These are phyloP conservation scores for Aschersonia sp. DNA, from an alignment of 2,329 filamentous ascomycete species.

Conservation along the genomic window DNA sequence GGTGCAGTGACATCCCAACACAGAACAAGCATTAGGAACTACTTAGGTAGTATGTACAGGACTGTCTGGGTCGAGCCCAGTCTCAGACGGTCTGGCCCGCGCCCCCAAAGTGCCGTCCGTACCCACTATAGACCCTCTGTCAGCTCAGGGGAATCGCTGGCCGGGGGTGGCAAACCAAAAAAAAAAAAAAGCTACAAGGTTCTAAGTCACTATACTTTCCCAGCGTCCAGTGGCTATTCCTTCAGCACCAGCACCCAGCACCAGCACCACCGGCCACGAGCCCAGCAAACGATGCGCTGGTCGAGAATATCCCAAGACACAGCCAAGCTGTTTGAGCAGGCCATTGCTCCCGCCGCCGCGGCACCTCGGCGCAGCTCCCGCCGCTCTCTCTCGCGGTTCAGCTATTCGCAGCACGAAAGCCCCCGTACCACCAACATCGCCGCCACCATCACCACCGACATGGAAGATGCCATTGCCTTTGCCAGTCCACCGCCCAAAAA, in stretches of 20 bases:
- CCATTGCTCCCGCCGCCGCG: conserved; percentile 9
- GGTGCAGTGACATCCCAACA: no score
- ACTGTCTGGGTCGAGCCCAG: no score
- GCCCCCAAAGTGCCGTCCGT: no score
- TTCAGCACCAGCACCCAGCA: not conserved
- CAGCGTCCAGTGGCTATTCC: no score
- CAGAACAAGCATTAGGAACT: no score
- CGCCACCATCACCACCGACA: conserved; percentile 22
- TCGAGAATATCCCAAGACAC: conserved; percentile 45
- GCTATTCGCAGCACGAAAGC: conserved; percentile 7
- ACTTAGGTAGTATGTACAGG: no score
- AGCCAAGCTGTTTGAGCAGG: conserved; percentile 33
- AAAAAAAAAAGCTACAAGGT: no score
- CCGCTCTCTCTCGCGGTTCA: conserved; percentile 33
- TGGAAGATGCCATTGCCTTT: conserved; percentile 34
- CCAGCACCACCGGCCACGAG: not conserved
- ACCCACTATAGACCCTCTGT: no score
- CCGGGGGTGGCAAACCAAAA: no score
- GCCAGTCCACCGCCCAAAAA: conserved; percentile 18
- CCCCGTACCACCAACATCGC: conserved; percentile 1
- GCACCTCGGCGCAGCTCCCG: conserved; percentile 32
- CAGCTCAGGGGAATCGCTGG: no score
- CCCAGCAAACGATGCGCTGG: conserved; percentile 30
- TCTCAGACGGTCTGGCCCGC: no score
- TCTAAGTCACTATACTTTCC: no score